Conservation (phyloP, 176 grass and related monocot species). For the Poa pratensis region DNA sequence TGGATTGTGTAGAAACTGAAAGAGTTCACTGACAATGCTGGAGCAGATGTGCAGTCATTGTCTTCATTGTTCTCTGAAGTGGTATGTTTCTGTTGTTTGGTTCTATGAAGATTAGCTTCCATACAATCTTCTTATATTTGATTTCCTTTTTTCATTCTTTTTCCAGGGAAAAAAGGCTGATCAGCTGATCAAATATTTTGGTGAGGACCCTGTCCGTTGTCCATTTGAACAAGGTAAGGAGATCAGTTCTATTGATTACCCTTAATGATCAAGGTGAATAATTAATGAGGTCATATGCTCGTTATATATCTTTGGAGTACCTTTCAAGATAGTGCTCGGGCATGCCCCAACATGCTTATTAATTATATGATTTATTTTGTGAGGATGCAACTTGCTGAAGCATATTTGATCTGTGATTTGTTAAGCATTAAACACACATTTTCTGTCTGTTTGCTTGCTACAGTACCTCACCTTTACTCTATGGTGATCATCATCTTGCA, state of each 20-base stretch:
- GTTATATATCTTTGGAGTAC: neutral
- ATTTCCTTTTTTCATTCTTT: conserved; percentile 35
- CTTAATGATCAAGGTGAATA: neutral
- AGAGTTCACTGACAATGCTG: conserved; percentile 87
- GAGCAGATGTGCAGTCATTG: conserved; percentile 80
- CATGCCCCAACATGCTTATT: neutral
- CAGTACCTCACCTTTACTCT: conserved; percentile 2
- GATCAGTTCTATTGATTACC: neutral
- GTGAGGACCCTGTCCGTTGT: conserved; percentile 92
- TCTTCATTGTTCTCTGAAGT: conserved; percentile 86
- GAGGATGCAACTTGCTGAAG: conserved; percentile 5
- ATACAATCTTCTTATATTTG: conserved; percentile 21
- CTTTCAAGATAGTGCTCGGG: neutral
- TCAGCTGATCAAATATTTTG: conserved; percentile 91
- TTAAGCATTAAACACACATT: neutral
- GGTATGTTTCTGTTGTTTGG: conserved; percentile 51
- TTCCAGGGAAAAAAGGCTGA: conserved; percentile 92
- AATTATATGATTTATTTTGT: neutral
- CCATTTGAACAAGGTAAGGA: conserved; percentile 97
- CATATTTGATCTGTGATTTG: conserved; percentile 1
- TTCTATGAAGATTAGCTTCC: conserved; percentile 15
- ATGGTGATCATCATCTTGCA: conserved; percentile 52
- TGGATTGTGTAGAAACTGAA: conserved; percentile 72
- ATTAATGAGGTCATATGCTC: neutral
- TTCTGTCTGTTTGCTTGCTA: conserved; percentile 36